Base-by-base conservation (phyloP, 1,284 basidiomycete genomes). In the Ustilago tritici region DNA sequence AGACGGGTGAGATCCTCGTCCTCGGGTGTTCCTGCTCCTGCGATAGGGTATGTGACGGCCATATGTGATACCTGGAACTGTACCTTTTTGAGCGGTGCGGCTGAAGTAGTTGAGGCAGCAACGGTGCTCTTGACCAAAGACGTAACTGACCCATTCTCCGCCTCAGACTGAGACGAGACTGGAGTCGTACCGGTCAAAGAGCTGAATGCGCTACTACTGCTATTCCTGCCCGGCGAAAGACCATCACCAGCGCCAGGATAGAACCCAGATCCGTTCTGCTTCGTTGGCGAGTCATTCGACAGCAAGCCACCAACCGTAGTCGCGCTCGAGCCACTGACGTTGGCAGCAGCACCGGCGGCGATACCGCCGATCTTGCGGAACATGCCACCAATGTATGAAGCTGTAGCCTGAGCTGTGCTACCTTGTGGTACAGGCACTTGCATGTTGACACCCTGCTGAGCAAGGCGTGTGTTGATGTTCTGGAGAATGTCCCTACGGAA, bases 1-100 rank as follows among this genome's bases (percentile, higher is more conserved):
- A 64, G 54, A 34, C 82, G 75, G 8, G 84, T 86, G 15, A 76
- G 74, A 55, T 82, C 80, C 38, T 86, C 84, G 43, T 72, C 73
- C 52, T 76, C 72, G 5, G 84, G 84, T 4, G 84, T 78, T 12
- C 71, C 70, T 14, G 78, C 62, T n/a, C 72, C 68, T 2, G 61
- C 65, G 49, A 86, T 86, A 5, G 83, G 84, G 55, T 86, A 86
- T n/a, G 82, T 84, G 55, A 85, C 80, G 14, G 72, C 61, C 71
- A 86, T 81, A 28, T 73, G 66, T 3, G 82, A 80, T 32, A 82
- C 77, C 32, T 72, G 77, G 53, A 86, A 86, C 54, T 84, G 84
- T 12, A 86, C 84, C 63, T 78, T 81, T 31, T 79, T 75, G 46
- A 84, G 68, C 3, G 80, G 82, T 31, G 61, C 67, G 15, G 76